These are phyloP conservation scores for Paramecium caudatum DNA, from an alignment of 73 alveolate genomes.

Conservation along the genomic window DNA sequence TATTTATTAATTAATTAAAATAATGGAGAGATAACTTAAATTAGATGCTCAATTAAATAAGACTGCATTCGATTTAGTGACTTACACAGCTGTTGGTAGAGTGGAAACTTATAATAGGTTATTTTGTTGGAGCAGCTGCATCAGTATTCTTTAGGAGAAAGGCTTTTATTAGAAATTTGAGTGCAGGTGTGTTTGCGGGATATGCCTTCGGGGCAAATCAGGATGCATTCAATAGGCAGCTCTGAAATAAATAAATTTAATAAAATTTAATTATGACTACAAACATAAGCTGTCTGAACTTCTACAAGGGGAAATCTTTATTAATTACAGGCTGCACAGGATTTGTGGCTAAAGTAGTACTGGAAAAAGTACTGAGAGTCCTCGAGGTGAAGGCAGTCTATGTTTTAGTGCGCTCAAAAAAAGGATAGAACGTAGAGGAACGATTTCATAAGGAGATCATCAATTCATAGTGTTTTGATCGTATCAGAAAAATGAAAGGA, in stretches of 20 bases:
- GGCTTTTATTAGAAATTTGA: conserved; percentile 46
- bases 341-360: conserved; percentile 88
- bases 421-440: conserved; percentile 77
- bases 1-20: not conserved
- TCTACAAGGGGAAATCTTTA: conserved; percentile 67
- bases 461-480: conserved; percentile 82
- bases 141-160: conserved; percentile 49
- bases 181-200: conserved; percentile 66
- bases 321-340: conserved; percentile 79
- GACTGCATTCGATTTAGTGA: conserved; percentile 5
- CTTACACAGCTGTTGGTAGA: conserved; percentile 18
- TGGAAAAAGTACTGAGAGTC: conserved; percentile 85
- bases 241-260: conserved; percentile 39
- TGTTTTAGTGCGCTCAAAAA: conserved; percentile 79
- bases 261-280: conserved; percentile 47
- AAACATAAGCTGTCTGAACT: conserved; percentile 64
- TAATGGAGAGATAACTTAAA: conserved; percentile 28
- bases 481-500: conserved; percentile 79
- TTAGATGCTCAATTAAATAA: conserved; percentile 50
- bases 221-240: conserved; percentile 10
- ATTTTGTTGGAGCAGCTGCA: conserved; percentile 28
- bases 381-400: conserved; percentile 81
- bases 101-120: not conserved
- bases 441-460: conserved; percentile 85
- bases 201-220: conserved; percentile 38